Evolutionary conservation across 768 basidiomycete species (phyloP).

Genomic region (Rhizopogon salebrosus): DNA sequence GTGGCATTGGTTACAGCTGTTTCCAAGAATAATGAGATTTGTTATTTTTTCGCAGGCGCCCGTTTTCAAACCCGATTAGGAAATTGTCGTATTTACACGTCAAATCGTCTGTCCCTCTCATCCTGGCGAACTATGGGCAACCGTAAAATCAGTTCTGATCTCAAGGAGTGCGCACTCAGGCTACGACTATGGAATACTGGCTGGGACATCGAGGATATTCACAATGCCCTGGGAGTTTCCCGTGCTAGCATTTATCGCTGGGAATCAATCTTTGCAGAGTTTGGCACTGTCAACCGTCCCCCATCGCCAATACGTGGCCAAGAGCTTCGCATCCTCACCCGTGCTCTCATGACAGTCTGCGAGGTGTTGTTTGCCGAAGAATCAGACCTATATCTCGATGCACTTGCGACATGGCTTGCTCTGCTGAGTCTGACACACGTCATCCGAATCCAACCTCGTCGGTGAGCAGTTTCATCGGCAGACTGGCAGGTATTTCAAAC

Average conservation of each 20-base stretch:
- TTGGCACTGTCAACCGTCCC: constrained; percentile 10
- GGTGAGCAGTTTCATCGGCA: background rate
- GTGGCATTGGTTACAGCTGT: no score
- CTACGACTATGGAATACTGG: constrained; percentile 17
- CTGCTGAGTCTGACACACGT: background rate
- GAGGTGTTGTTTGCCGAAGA: constrained; percentile 12
- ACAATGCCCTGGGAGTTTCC: constrained; percentile 19
- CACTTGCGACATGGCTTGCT: constrained; percentile 2
- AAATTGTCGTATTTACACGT: no score
- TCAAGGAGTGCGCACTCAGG: constrained; percentile 25
- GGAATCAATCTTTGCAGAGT: constrained; percentile 14
- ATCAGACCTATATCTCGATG: constrained; percentile 8
- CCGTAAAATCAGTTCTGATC: constrained; percentile 19
- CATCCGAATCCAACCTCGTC: background rate
- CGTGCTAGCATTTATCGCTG: constrained; percentile 20
- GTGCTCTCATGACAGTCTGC: constrained; percentile 12
- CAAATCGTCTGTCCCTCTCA: no score
- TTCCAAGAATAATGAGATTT: no score
- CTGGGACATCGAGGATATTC: constrained; percentile 13
- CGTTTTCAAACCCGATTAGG: no score
- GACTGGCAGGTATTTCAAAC: background rate
- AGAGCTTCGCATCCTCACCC: constrained; percentile 11
- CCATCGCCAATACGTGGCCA: constrained; percentile 17
- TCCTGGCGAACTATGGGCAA: constrained; percentile 12
- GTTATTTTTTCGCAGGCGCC: no score